Conservation (phyloP, 805 yeast species). For the Clavispora asparagi region DNA sequence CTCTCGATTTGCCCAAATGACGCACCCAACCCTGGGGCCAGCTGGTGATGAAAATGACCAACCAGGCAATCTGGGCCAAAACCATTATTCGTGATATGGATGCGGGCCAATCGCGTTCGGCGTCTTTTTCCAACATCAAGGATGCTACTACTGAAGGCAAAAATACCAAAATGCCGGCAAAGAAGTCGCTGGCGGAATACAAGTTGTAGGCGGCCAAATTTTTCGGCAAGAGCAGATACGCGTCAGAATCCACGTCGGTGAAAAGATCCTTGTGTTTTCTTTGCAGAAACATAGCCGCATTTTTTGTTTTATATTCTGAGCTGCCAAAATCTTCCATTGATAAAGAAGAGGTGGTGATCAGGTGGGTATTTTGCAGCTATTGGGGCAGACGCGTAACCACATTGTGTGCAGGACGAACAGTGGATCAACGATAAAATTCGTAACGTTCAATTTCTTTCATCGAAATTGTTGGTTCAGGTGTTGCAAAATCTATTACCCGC, state of each 20-base stretch:
- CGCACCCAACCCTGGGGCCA: constrained; percentile 1
- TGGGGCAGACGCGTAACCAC: not conserved
- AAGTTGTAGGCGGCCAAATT: not conserved
- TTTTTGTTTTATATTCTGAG: not conserved
- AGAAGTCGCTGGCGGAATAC: not conserved
- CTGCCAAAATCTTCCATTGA: not conserved
- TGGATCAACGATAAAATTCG: too few species aligned
- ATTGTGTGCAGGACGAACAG: not conserved
- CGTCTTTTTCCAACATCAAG: not conserved
- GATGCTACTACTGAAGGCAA: not conserved
- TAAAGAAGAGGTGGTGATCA: not conserved
- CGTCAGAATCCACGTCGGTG: not conserved
- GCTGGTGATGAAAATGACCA: constrained; percentile 17
- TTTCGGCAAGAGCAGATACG: not conserved
- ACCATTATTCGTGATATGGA: not conserved
- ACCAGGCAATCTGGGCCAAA: not conserved
- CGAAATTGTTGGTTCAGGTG: too few species aligned
- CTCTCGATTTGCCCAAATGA: constrained; percentile 2
- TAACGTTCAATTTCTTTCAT: too few species aligned
- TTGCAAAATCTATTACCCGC: too few species aligned
- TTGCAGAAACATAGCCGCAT: not conserved
- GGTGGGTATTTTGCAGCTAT: not conserved
- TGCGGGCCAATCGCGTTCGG: not conserved
- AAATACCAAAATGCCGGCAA: not conserved
- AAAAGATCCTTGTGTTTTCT: not conserved